Evolutionary conservation across 2,329 filamentous ascomycete genomes (phyloP).

Genomic region (Meredithiella fracta): DNA sequence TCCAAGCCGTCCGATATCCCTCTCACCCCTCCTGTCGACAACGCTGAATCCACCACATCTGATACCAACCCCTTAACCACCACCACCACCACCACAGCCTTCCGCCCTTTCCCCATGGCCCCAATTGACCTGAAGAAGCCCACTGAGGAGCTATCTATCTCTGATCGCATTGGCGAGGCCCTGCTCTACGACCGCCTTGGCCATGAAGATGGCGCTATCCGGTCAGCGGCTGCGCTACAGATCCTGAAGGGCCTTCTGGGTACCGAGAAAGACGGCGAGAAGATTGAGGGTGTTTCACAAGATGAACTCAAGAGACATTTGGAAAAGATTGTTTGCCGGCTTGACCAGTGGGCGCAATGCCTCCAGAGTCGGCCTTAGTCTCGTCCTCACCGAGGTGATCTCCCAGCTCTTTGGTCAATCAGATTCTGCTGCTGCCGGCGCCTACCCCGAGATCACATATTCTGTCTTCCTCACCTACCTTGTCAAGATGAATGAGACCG

Average conservation of each 20-base stretch:
- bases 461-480: slow-evolving; percentile 37
- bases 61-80: neutral
- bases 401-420: slow-evolving; percentile 46
- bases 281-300: slow-evolving; percentile 26
- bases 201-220: slow-evolving; percentile 39
- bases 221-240: slow-evolving; percentile 41
- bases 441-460: slow-evolving; percentile 38
- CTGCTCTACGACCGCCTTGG: slow-evolving; percentile 44
- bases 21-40: neutral
- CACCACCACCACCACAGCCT: slow-evolving; percentile 4
- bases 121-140: slow-evolving; percentile 17
- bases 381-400: slow-evolving; percentile 71
- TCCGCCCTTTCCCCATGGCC: slow-evolving; percentile 22
- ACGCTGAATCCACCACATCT: neutral
- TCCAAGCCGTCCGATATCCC: slow-evolving; percentile 7
- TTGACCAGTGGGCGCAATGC: slow-evolving; percentile 82
- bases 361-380: slow-evolving; percentile 72
- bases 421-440: slow-evolving; percentile 27
- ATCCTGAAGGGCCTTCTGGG: slow-evolving; percentile 40
- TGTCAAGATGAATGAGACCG: slow-evolving; percentile 37
- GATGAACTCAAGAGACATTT: slow-evolving; percentile 40
- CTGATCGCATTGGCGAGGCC: slow-evolving; percentile 41
- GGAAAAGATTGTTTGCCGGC: slow-evolving; percentile 62
- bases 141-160: slow-evolving; percentile 30
- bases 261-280: slow-evolving; percentile 22